Evolutionary conservation across 1,284 basidiomycete species (phyloP).

Genomic region (Phellopilus nigrolimitatus): DNA sequence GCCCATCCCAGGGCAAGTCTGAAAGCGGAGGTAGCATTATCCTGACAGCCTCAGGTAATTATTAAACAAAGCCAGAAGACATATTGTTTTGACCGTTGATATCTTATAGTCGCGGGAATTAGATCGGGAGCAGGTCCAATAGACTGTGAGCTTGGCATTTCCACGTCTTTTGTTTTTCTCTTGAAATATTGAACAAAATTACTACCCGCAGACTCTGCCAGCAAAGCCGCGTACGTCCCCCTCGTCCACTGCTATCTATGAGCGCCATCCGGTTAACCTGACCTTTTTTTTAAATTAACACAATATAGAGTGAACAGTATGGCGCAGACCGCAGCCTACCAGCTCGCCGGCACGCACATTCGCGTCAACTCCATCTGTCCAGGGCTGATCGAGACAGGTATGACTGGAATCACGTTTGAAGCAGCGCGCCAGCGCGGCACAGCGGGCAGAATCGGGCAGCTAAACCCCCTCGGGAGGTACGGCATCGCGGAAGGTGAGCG

Average conservation of each 20-base stretch:
- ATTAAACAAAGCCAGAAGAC: background rate
- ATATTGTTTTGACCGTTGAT: background rate
- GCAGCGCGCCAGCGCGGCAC: slow-evolving; percentile 72
- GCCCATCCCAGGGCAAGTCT: slow-evolving; percentile 61
- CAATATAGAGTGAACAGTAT: slow-evolving; percentile 64
- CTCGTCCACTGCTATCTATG: too few relatives aligned
- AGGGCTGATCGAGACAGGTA: slow-evolving; percentile 87
- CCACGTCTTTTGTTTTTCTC: background rate
- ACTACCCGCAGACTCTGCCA: slow-evolving; percentile 66
- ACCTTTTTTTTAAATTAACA: background rate
- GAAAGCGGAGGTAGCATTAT: slow-evolving; percentile 80
- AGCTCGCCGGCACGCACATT: slow-evolving; percentile 78
- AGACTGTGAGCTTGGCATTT: slow-evolving; percentile 58
- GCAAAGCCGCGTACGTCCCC: slow-evolving; percentile 85
- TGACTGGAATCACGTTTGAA: slow-evolving; percentile 75
- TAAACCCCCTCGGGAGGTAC: slow-evolving; percentile 81
- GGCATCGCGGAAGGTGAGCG: slow-evolving; percentile 68
- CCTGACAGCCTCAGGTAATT: slow-evolving; percentile 79
- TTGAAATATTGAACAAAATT: slow-evolving; percentile 18
- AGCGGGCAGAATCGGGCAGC: slow-evolving; percentile 73
- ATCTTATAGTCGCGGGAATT: slow-evolving; percentile 69
- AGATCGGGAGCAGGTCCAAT: slow-evolving; percentile 81
- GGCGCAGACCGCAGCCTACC: slow-evolving; percentile 76
- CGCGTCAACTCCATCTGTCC: slow-evolving; percentile 91
- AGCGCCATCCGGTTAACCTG: too few relatives aligned